Percentiles rank a stretch among this genome's conserved stretches.
Evolutionary conservation across 768 basidiomycete genomes (phyloP).

Genomic region (Chlorophyllum brunneum): DNA sequence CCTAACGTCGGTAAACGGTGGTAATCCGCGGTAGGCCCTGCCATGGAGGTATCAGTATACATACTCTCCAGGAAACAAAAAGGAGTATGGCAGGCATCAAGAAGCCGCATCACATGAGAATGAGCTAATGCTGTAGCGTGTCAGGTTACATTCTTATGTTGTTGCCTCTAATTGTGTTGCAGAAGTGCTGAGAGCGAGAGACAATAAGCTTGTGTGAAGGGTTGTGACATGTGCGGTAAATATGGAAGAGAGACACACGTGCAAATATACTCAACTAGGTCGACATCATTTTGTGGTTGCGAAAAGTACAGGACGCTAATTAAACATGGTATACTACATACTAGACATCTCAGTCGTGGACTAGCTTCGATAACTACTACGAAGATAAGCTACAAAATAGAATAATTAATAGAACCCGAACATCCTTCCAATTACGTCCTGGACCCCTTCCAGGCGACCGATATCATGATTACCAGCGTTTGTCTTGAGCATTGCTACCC

Average conservation of each 20-base stretch:
- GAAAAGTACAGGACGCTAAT: no score
- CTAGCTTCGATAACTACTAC: neutral
- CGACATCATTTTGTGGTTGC: neutral
- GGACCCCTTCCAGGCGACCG: conserved; percentile 62
- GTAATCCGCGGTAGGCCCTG: neutral
- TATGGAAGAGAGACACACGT: neutral
- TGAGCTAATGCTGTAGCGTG: neutral
- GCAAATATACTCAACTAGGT: neutral
- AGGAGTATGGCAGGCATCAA: conserved; percentile 11
- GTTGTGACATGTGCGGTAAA: neutral
- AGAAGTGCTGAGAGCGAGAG: neutral
- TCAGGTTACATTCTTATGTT: conserved; percentile 1
- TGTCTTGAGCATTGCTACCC: conserved; percentile 55
- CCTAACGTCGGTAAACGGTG: conserved; percentile 7
- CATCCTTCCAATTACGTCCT: conserved; percentile 52
- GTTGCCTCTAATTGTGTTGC: conserved; percentile 8
- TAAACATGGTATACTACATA: neutral
- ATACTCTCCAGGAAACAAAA: conserved; percentile 18
- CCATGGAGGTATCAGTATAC: conserved; percentile 7
- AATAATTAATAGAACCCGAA: conserved; percentile 27
- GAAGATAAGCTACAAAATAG: neutral
- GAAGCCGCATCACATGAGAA: conserved; percentile 3
- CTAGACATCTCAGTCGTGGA: neutral
- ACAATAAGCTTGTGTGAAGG: neutral
- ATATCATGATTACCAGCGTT: conserved; percentile 57